A percentile compares a stretch with the other conserved stretches of the same genome.
phyloP scores from a whole-genome alignment of 2,329 filamentous ascomycete species.

The Annulohypoxylon truncatum region DNA sequence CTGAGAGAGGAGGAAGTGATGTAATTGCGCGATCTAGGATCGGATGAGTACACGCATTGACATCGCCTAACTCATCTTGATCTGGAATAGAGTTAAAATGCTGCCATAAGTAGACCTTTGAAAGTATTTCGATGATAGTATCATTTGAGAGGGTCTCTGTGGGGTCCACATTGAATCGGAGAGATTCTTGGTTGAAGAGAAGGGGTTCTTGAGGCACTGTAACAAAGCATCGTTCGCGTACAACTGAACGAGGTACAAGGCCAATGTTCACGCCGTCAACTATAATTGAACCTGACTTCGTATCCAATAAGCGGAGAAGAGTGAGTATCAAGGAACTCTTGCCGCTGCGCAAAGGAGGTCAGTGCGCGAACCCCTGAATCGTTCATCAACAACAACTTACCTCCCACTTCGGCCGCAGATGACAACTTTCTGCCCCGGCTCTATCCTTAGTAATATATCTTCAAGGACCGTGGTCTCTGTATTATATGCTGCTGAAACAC shows the following conservation, averaged over 20 bases:
- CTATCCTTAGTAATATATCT: constrained; percentile 45
- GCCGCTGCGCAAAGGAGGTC: constrained; percentile 47
- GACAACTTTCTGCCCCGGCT: constrained; percentile 60
- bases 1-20: constrained; percentile 47
- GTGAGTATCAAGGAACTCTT: constrained; percentile 50
- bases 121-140: constrained; percentile 27
- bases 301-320: constrained; percentile 44
- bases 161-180: constrained; percentile 50
- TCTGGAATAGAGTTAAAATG: constrained; percentile 21
- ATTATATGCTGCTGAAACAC: constrained; percentile 49
- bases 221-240: constrained; percentile 49
- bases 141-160: constrained; percentile 36
- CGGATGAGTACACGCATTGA: neutral
- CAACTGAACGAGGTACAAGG: constrained; percentile 34
- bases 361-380: neutral
- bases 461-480: constrained; percentile 42
- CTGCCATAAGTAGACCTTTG: constrained; percentile 35
- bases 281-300: constrained; percentile 43
- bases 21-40: constrained; percentile 47
- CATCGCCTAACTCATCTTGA: neutral
- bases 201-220: constrained; percentile 50
- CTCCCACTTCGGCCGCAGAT: constrained; percentile 66
- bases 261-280: constrained; percentile 49
- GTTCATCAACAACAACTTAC: constrained; percentile 42
- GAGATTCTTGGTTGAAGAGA: constrained; percentile 42